Percentiles rank a stretch among this genome's conserved stretches.
Conservation (phyloP, 2,329 filamentous ascomycete genomes). For the Phialocephala sp. region DNA sequence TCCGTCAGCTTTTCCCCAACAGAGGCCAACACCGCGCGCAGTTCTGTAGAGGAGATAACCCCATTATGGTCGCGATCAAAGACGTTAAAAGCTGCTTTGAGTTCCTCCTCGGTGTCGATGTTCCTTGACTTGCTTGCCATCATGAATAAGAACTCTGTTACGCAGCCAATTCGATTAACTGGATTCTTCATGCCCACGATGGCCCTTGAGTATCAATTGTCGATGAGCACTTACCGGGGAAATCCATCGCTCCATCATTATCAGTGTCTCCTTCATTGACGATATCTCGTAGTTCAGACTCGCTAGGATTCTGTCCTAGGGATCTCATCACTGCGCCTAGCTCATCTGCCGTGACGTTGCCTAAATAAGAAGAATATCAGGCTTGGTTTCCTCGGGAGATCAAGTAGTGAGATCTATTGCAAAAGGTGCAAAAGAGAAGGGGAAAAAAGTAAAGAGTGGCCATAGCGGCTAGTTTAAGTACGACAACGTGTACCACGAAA, state of each 20-base stretch:
- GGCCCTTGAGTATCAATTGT: background rate
- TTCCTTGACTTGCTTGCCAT: slow-evolving; percentile 68
- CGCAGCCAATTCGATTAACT: background rate
- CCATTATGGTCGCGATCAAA: slow-evolving; percentile 71
- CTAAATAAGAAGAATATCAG: slow-evolving; percentile 43
- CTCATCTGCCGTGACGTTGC: slow-evolving; percentile 68
- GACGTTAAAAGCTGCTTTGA: slow-evolving; percentile 68
- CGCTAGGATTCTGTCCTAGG: slow-evolving; percentile 66
- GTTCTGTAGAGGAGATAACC: slow-evolving; percentile 67
- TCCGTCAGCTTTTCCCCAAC: slow-evolving; percentile 69
- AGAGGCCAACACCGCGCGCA: slow-evolving; percentile 67
- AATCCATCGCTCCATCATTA: slow-evolving; percentile 69
- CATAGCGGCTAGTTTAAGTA: background rate
- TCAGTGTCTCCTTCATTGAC: slow-evolving; percentile 71
- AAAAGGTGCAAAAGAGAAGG: background rate
- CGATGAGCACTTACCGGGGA: slow-evolving; percentile 53
- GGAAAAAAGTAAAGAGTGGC: background rate
- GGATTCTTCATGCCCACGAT: background rate
- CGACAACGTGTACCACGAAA: no score
- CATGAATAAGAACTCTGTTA: slow-evolving; percentile 66
- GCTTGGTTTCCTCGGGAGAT: background rate
- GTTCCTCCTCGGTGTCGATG: slow-evolving; percentile 67
- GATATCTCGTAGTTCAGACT: slow-evolving; percentile 68
- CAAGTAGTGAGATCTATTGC: background rate
- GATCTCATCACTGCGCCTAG: slow-evolving; percentile 68